phyloP scores from a whole-genome alignment of 2,329 filamentous ascomycete genomes.

The Lachnellula arida region DNA sequence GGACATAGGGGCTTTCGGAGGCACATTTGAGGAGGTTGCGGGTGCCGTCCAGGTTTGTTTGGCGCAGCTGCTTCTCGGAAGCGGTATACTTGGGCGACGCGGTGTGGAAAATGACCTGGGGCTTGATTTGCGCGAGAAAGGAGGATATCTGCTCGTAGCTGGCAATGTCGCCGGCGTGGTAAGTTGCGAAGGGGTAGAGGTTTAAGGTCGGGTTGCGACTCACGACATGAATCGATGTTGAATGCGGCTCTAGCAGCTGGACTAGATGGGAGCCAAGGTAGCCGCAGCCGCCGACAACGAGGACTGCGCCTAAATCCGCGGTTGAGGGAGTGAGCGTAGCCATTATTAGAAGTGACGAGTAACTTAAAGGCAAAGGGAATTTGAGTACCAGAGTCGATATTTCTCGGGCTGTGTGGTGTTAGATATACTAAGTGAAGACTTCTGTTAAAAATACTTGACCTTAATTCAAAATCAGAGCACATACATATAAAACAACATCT shows the following conservation, averaged over 20 bases:
- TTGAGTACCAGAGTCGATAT: no score
- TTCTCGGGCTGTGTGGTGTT: no score
- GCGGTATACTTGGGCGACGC: constrained; percentile 29
- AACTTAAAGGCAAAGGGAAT: no score
- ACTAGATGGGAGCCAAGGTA: constrained; percentile 35
- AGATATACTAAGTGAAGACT: no score
- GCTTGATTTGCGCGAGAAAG: constrained; percentile 24
- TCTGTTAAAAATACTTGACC: no score
- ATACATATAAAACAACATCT: no score
- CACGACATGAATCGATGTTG: constrained; percentile 27
- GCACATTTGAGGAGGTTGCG: constrained; percentile 26
- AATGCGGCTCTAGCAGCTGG: constrained; percentile 18
- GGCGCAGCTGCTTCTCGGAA: constrained; percentile 18
- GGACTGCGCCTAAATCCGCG: constrained; percentile 4
- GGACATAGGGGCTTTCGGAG: constrained; percentile 13
- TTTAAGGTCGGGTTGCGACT: constrained; percentile 28
- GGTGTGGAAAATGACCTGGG: constrained; percentile 32
- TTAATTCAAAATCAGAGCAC: no score
- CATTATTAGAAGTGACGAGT: no score
- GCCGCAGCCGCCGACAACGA: constrained; percentile 34
- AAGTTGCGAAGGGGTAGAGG: constrained; percentile 21
- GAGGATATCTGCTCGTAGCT: constrained; percentile 14
- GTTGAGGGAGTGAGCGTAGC: no score
- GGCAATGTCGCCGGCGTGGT: constrained; percentile 28
- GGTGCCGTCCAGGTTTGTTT: constrained; percentile 34